Percentiles rank a stretch among this genome's conserved stretches.
phyloP scores from a whole-genome alignment of 2,329 filamentous ascomycete species.

The Zymoseptoria crescenta region DNA sequence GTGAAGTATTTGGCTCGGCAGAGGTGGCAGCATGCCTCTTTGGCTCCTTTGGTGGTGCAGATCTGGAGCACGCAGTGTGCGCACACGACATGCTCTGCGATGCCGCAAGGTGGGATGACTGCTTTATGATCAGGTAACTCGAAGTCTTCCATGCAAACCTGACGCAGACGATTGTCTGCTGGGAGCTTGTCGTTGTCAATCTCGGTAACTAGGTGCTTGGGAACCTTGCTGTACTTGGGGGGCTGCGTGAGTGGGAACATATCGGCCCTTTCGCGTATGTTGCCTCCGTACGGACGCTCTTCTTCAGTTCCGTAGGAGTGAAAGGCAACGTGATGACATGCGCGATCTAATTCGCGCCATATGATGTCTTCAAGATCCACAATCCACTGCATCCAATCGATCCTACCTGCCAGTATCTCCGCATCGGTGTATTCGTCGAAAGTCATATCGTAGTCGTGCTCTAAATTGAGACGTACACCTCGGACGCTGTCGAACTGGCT shows the following conservation, averaged over 20 bases:
- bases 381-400: constrained; percentile 2
- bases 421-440: constrained; percentile 5
- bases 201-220: neutral
- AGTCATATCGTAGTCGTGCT: constrained; percentile 2
- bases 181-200: neutral
- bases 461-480: neutral
- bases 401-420: neutral
- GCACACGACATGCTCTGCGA: constrained; percentile 1
- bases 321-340: constrained; percentile 5
- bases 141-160: constrained; percentile 1
- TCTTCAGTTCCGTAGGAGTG: neutral
- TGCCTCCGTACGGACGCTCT: neutral
- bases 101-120: constrained; percentile 2
- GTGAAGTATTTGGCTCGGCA: constrained; percentile 4
- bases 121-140: neutral
- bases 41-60: neutral
- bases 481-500: neutral
- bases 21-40: neutral
- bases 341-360: constrained; percentile 5
- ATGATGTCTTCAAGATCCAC: constrained; percentile 10
- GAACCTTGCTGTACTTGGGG: neutral
- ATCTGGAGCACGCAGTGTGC: neutral
- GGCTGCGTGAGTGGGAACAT: neutral
- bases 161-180: neutral
- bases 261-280: neutral